phyloP scores from a whole-genome alignment of 163 green algal species.

The Scenedesmus sp. region DNA sequence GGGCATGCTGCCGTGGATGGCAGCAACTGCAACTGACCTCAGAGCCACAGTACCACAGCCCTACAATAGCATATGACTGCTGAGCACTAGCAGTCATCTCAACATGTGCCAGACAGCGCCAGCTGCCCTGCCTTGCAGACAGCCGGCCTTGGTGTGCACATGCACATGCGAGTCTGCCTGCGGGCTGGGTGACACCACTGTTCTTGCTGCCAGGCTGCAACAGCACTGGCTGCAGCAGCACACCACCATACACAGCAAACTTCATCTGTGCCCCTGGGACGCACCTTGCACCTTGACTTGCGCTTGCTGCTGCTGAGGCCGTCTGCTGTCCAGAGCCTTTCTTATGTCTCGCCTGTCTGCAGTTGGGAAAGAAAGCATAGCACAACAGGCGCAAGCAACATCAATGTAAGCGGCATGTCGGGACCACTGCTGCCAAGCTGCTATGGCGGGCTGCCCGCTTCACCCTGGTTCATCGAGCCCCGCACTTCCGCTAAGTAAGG shows the following conservation, averaged over 20 bases:
- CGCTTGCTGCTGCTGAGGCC: not conserved
- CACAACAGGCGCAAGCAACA: not conserved
- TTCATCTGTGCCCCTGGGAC: too few relatives aligned
- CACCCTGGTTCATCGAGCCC: not conserved
- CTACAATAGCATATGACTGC: too few relatives aligned
- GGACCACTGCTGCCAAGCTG: not conserved
- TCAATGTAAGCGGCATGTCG: not conserved
- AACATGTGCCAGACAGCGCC: too few relatives aligned
- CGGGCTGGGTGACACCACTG: not conserved
- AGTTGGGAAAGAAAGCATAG: not conserved
- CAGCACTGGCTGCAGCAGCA: too few relatives aligned
- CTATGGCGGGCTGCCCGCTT: not conserved
- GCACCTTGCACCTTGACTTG: not conserved
- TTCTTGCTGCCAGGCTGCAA: not conserved
- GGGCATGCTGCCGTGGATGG: too few relatives aligned
- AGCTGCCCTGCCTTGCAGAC: too few relatives aligned
- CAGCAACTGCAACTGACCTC: too few relatives aligned
- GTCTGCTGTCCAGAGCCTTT: not conserved
- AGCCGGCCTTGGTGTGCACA: too few relatives aligned
- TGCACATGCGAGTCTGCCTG: too few relatives aligned
- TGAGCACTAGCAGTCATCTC: too few relatives aligned
- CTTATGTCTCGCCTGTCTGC: not conserved
- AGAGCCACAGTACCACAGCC: too few relatives aligned
- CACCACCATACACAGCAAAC: too few relatives aligned
- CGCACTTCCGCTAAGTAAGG: not conserved